Percentiles rank a stretch among this genome's conserved stretches.
Conservation (phyloP, 306 rosid genomes). For the Coriaria nepalensis region DNA sequence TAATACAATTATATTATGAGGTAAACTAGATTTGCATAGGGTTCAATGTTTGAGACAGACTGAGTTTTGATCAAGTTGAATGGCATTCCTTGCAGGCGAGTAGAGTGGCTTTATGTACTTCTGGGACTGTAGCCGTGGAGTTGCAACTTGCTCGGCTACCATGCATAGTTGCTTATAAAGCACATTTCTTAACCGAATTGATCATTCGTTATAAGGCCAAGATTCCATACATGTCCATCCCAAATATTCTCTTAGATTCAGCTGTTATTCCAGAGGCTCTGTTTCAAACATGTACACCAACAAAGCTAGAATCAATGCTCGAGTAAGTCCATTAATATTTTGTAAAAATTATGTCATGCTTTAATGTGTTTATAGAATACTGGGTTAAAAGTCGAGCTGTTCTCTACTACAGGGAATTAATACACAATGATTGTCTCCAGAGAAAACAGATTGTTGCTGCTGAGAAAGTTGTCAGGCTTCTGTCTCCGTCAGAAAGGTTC, state of each 20-base stretch:
- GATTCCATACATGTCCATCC: constrained; percentile 61
- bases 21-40: no score
- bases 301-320: constrained; percentile 39
- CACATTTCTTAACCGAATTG: constrained; percentile 82
- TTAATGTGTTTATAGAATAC: no score
- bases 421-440: constrained; percentile 26
- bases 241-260: constrained; percentile 69
- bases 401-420: constrained; percentile 43
- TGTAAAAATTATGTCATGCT: not conserved
- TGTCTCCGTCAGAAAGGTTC: constrained; percentile 34
- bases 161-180: constrained; percentile 72
- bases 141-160: constrained; percentile 80
- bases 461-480: constrained; percentile 39
- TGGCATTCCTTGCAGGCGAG: constrained; percentile 56
- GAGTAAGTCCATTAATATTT: constrained; percentile 22
- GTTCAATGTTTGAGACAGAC: not conserved
- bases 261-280: constrained; percentile 75
- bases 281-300: constrained; percentile 47
- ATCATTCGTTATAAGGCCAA: constrained; percentile 46
- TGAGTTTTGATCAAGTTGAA: not conserved
- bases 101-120: constrained; percentile 72
- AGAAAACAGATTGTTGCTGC: constrained; percentile 58
- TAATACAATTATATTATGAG: no score
- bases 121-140: constrained; percentile 79
- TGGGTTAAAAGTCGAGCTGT: no score